Evolutionary conservation across 2,329 filamentous ascomycete species (phyloP).

Genomic region (Phialemonium atrogriseum): DNA sequence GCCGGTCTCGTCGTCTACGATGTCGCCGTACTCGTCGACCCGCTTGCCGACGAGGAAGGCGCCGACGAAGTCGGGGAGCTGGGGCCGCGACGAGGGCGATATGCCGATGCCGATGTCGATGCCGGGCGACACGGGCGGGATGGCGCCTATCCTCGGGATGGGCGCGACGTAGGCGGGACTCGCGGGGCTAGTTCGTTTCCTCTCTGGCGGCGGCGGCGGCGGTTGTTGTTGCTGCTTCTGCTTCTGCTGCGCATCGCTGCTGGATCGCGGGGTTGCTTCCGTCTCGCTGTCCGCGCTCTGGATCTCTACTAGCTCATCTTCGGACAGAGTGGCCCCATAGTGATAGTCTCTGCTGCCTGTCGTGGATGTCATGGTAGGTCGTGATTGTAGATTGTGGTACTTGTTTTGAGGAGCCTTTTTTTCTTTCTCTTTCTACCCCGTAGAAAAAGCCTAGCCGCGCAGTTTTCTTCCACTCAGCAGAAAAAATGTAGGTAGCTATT

Average conservation of each 20-base stretch:
- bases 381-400: too few relatives aligned
- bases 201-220: constrained; percentile 3
- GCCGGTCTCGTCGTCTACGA: constrained; percentile 37
- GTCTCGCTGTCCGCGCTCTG: not conserved
- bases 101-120: constrained; percentile 15
- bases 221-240: constrained; percentile 2
- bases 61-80: constrained; percentile 17
- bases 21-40: constrained; percentile 46
- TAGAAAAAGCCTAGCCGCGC: too few relatives aligned
- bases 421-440: too few relatives aligned
- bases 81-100: constrained; percentile 18
- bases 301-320: constrained; percentile 3
- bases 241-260: constrained; percentile 1
- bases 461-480: too few relatives aligned
- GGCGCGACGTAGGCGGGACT: constrained; percentile 30
- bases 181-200: constrained; percentile 8
- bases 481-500: too few relatives aligned
- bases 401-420: too few relatives aligned
- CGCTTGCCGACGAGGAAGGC: constrained; percentile 33
- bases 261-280: not conserved
- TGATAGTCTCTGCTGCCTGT: not conserved
- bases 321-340: constrained; percentile 1
- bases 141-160: constrained; percentile 25
- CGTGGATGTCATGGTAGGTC: constrained; percentile 1
- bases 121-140: constrained; percentile 23